phyloP scores from a whole-genome alignment of 2,329 filamentous ascomycete species.

The Colletotrichum sp. region DNA sequence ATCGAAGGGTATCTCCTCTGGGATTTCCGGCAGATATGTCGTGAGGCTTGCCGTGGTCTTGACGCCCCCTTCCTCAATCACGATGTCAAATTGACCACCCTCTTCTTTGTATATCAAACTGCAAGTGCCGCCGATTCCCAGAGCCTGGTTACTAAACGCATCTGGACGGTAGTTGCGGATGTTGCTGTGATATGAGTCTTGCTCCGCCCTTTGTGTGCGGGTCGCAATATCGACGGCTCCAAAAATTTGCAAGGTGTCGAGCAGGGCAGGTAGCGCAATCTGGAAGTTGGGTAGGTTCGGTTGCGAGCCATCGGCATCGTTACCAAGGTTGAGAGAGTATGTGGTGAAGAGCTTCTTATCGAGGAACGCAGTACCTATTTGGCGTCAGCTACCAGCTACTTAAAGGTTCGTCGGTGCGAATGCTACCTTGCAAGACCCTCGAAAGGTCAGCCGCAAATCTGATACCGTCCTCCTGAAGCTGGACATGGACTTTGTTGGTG shows the following conservation, averaged over 20 bases:
- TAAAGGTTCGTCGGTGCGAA: neutral
- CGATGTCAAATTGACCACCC: slow-evolving; percentile 81
- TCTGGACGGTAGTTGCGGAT: slow-evolving; percentile 67
- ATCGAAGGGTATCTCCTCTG: slow-evolving; percentile 87
- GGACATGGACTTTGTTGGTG: slow-evolving; percentile 63
- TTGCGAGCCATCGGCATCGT: slow-evolving; percentile 40
- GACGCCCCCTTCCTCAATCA: slow-evolving; percentile 84
- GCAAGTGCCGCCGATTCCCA: slow-evolving; percentile 86
- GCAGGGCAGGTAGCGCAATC: slow-evolving; percentile 82
- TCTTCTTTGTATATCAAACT: slow-evolving; percentile 76
- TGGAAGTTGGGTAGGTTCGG: slow-evolving; percentile 73
- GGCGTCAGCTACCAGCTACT: neutral
- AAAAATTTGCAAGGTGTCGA: slow-evolving; percentile 96
- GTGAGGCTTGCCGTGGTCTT: slow-evolving; percentile 89
- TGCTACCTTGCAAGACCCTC: slow-evolving; percentile 85
- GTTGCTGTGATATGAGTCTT: slow-evolving; percentile 65
- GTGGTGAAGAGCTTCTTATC: slow-evolving; percentile 88
- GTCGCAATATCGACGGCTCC: slow-evolving; percentile 75
- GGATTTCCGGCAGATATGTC: slow-evolving; percentile 79
- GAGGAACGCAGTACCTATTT: slow-evolving; percentile 66
- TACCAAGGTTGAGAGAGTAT: slow-evolving; percentile 69
- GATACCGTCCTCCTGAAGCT: slow-evolving; percentile 84
- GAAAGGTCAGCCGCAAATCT: slow-evolving; percentile 88
- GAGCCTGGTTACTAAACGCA: slow-evolving; percentile 81
- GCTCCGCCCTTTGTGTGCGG: slow-evolving; percentile 61